A percentile compares a stretch with the other conserved stretches of the same genome.
These are phyloP conservation scores for Eragrostis curvula DNA, from an alignment of 176 grass and related monocot genomes.

Conservation along the genomic window DNA sequence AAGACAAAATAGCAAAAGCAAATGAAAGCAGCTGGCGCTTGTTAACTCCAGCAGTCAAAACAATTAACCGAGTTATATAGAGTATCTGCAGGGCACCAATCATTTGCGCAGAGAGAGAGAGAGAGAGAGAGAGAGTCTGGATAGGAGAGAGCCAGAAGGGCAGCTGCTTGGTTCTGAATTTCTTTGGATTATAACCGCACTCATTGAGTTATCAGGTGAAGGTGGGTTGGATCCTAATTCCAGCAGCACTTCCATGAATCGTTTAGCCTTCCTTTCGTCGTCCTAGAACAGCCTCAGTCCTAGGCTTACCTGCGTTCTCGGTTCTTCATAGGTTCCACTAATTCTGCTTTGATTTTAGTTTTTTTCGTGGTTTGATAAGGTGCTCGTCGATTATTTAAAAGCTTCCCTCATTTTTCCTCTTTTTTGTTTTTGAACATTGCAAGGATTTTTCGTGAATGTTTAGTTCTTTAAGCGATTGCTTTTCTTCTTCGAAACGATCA, in stretches of 20 bases:
- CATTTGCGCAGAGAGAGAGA: conserved; percentile 24
- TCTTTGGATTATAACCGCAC: neutral
- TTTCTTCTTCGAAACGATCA: conserved; percentile 15
- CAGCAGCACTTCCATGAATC: conserved; percentile 1
- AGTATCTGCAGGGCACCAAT: conserved; percentile 16
- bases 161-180: conserved; percentile 20
- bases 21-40: conserved; percentile 12
- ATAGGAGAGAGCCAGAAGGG: neutral
- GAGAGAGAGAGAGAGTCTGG: conserved; percentile 5
- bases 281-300: conserved; percentile 7
- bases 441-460: too few species aligned
- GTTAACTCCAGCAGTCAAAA: neutral
- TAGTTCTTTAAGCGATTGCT: too few species aligned
- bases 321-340: neutral
- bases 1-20: conserved; percentile 7
- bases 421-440: too few species aligned
- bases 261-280: neutral
- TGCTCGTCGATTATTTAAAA: neutral
- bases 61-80: neutral
- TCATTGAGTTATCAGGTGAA: conserved; percentile 2
- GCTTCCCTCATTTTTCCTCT: too few species aligned
- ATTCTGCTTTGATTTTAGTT: neutral
- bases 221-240: neutral
- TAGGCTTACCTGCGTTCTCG: neutral
- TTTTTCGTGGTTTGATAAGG: neutral